A percentile compares a stretch with the other conserved stretches of the same genome.
phyloP scores from a whole-genome alignment of 192 early-diverging fungal species.

The Rhizoclosmatium sp. region DNA sequence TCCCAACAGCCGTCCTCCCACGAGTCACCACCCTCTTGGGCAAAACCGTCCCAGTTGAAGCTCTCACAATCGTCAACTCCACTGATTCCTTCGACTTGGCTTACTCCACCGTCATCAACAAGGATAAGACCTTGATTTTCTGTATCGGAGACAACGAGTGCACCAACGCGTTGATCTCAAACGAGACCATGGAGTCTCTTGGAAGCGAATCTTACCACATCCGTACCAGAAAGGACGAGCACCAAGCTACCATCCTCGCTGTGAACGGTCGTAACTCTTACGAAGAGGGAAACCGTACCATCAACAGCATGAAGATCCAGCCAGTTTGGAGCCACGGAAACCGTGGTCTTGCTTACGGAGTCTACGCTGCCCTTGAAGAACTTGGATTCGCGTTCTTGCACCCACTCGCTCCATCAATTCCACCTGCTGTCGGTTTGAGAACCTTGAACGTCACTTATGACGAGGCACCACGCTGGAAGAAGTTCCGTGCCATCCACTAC shows the following conservation, averaged over 20 bases:
- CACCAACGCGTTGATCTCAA: constrained; percentile 9
- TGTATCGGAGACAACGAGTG: constrained; percentile 27
- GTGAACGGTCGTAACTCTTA: constrained; percentile 22
- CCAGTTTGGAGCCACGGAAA: constrained; percentile 33
- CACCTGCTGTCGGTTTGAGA: background rate
- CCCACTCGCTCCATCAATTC: constrained; percentile 34
- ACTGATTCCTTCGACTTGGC: background rate
- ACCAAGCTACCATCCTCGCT: constrained; percentile 8
- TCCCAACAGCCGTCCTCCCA: constrained; percentile 26
- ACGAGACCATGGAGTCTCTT: background rate
- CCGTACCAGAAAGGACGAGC: background rate
- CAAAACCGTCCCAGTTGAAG: background rate
- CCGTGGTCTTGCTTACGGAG: constrained; percentile 36
- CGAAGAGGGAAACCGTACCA: background rate
- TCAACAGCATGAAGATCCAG: constrained; percentile 6
- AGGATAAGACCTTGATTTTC: constrained; percentile 22
- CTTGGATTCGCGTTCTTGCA: constrained; percentile 42
- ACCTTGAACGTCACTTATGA: background rate
- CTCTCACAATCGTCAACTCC: constrained; percentile 12
- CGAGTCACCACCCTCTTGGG: constrained; percentile 19
- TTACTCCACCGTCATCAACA: background rate
- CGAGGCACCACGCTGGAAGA: constrained; percentile 34
- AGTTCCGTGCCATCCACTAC: constrained; percentile 42
- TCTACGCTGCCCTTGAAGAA: constrained; percentile 40
- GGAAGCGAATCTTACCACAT: constrained; percentile 29